phyloP scores from a whole-genome alignment of 2,329 filamentous ascomycete species.

The Colletotrichum orbiculare region DNA sequence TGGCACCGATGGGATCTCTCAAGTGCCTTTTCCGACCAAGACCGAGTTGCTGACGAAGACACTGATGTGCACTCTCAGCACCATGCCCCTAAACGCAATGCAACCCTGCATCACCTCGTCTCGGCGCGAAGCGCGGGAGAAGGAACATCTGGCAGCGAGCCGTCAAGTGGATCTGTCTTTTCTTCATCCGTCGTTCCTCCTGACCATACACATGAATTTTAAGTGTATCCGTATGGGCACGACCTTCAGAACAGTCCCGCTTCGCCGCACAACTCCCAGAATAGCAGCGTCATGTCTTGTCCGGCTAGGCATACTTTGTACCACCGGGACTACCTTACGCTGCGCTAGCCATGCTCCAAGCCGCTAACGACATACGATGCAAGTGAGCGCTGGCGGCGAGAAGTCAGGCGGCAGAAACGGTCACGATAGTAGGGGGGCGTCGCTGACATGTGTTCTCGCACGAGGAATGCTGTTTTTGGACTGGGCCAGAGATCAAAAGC shows the following conservation, averaged over 20 bases:
- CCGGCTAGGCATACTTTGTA: conserved; percentile 1
- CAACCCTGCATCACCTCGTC: conserved; percentile 20
- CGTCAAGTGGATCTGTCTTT: conserved; percentile 11
- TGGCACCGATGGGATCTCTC: too few relatives aligned
- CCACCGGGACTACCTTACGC: conserved; percentile 5
- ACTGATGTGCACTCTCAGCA: conserved; percentile 12
- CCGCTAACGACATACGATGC: not conserved
- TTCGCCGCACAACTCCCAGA: conserved; percentile 5
- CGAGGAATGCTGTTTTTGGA: conserved; percentile 14
- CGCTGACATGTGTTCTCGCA: conserved; percentile 7
- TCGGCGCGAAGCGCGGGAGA: conserved; percentile 16
- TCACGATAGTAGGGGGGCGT: conserved; percentile 13
- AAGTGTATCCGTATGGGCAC: not conserved
- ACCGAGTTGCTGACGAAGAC: conserved; percentile 4
- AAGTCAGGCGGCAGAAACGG: conserved; percentile 13
- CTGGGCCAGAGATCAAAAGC: not conserved
- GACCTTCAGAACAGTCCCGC: conserved; percentile 3
- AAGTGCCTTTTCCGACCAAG: conserved; percentile 4
- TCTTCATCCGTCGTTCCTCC: conserved; percentile 8
- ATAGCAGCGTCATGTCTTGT: conserved; percentile 8
- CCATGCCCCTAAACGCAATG: conserved; percentile 13
- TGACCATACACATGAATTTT: too few relatives aligned
- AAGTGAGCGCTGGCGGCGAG: conserved; percentile 4
- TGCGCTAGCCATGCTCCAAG: conserved; percentile 1
- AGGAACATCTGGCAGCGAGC: conserved; percentile 4